These are phyloP conservation scores for Hypoxylon sp. DNA, from an alignment of 2,329 filamentous ascomycete genomes.

Conservation along the genomic window DNA sequence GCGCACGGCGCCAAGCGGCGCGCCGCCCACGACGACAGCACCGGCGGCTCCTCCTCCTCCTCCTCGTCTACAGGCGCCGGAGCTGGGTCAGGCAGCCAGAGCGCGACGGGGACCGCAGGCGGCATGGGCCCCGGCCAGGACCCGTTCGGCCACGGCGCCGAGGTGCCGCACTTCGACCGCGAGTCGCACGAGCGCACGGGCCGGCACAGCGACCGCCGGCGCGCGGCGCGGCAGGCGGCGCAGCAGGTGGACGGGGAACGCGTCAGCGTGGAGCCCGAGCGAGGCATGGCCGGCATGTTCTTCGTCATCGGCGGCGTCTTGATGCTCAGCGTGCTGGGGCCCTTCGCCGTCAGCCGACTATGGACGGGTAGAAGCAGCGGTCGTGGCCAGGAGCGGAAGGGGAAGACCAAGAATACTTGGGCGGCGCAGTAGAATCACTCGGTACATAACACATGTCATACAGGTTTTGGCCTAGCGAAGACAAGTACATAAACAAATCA, in stretches of 20 bases:
- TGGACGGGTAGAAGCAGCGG: constrained; percentile 39
- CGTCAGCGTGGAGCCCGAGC: constrained; percentile 50
- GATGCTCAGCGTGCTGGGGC: constrained; percentile 55
- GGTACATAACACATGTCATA: background rate
- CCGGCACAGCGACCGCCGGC: constrained; percentile 63
- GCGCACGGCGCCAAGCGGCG: constrained; percentile 65
- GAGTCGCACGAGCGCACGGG: constrained; percentile 78
- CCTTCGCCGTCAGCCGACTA: constrained; percentile 52
- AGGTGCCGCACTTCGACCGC: constrained; percentile 80
- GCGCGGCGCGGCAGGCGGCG: constrained; percentile 49
- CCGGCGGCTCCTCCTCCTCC: constrained; percentile 28
- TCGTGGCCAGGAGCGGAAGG: constrained; percentile 26
- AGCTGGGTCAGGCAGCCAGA: constrained; percentile 10
- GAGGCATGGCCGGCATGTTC: constrained; percentile 55
- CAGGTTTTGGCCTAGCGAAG: background rate
- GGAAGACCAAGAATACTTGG: constrained; percentile 1
- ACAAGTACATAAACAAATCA: background rate
- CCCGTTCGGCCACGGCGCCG: constrained; percentile 50
- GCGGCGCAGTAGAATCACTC: background rate
- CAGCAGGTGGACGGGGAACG: constrained; percentile 34
- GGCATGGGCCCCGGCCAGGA: constrained; percentile 69
- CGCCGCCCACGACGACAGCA: constrained; percentile 58
- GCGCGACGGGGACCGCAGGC: constrained; percentile 30
- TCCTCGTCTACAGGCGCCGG: constrained; percentile 3
- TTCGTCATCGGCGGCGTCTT: constrained; percentile 59